Evolutionary conservation across 371 early-diverging fungal genomes (phyloP), one percentile per base, ranked within the genome.

Genomic region (Lichtheimia ramosa): DNA sequence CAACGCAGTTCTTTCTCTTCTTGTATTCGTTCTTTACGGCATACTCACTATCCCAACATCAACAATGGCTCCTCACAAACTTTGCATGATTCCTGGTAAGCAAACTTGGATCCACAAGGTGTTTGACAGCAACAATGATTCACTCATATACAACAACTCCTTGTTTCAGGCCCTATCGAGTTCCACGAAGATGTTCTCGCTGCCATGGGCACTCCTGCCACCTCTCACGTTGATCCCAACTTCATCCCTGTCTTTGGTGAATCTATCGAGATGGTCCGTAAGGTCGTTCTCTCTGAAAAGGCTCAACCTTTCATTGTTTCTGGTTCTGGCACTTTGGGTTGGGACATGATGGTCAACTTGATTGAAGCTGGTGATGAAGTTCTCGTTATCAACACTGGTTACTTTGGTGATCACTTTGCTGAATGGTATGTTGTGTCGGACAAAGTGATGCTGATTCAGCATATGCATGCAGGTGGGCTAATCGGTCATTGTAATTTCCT

Each of bases 281-380:
- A 89, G 61, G 89, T 96, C 14, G 84, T 95, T 48, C 79, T 87
- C 51, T 89, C 93, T 20, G 84, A 88, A 57, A 77, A 75, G n/a
- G 96, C 88, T 13, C 97, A 98, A 73, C 97, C 98, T 23, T 94
- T 97, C 73, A 83, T 98, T 66, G 82, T 96, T 48, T 87, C 96
- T 42, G 98, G 97, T 56, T 95, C 95, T 8, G 96, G 98, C 39
- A 94, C 92, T 18, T 81, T 96, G 48, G 95, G 95, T 23, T 97
- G 98, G 97, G 97, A 97, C 78, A 89, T 92, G 84, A 89, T 91
- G 59, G 87, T 91, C 53, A 98, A 98, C 82, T 81, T 97, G 59
- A 62, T 96, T 13, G 94, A 96, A 73, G 86, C 87, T 34, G 91
- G 89, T 43, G 96, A 98, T 62, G 77, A 87, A 49, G 97, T 88